phyloP scores from a whole-genome alignment of 345 rosid genomes.

The Aethionema arabicum region DNA sequence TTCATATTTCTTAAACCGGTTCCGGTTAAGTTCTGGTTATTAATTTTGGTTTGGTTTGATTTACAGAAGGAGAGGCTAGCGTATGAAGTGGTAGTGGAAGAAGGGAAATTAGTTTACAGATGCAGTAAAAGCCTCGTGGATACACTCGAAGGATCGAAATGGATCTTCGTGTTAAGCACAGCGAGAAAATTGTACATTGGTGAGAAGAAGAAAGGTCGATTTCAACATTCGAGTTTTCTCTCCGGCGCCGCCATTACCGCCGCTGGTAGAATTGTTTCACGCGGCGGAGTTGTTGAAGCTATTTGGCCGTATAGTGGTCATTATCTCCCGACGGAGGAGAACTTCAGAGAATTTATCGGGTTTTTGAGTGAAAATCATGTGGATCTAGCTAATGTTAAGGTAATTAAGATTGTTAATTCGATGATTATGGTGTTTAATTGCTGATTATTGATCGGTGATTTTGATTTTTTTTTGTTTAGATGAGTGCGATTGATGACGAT shows the following conservation, averaged over 20 bases:
- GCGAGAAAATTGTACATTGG: slow-evolving; percentile 54
- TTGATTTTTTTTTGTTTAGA: slow-evolving; percentile 41
- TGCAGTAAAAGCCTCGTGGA: slow-evolving; percentile 42
- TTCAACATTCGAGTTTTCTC: slow-evolving; percentile 82
- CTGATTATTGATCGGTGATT: slow-evolving; percentile 8
- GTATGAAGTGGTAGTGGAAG: slow-evolving; percentile 54
- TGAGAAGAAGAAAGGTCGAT: slow-evolving; percentile 58
- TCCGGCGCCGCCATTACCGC: slow-evolving; percentile 76
- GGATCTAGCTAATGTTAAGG: slow-evolving; percentile 84
- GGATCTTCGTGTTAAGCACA: slow-evolving; percentile 76
- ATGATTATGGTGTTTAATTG: too few relatives aligned
- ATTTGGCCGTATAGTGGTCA: slow-evolving; percentile 98
- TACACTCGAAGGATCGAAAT: slow-evolving; percentile 54
- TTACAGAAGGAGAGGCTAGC: slow-evolving; percentile 65
- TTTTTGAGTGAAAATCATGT: slow-evolving; percentile 68
- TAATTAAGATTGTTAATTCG: slow-evolving; percentile 24
- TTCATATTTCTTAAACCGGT: neutral
- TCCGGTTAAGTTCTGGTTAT: neutral
- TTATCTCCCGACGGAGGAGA: slow-evolving; percentile 92
- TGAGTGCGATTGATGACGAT: slow-evolving; percentile 72
- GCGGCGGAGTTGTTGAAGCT: slow-evolving; percentile 58
- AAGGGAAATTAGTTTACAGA: slow-evolving; percentile 52
- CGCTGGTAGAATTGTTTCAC: slow-evolving; percentile 66
- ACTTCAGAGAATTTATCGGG: slow-evolving; percentile 68
- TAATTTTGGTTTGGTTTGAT: neutral